Base-by-base conservation (phyloP, 257 asterid genomes). In the Jacaranda copaia region DNA sequence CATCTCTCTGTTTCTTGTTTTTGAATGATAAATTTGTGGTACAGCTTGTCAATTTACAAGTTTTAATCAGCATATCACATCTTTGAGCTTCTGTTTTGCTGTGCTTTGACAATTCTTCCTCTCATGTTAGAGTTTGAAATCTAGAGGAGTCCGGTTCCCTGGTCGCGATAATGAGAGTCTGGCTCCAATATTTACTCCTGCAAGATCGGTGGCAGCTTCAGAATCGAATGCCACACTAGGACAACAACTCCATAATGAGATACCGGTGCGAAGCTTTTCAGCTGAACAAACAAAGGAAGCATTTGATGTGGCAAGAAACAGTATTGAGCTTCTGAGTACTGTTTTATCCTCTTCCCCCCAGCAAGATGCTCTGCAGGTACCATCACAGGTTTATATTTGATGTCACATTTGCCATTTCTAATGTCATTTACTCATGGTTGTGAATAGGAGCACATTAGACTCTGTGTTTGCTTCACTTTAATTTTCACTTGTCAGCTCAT, bases 301-400 rank as follows among this genome's bases (percentile, higher is more conserved):
- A 71, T 93, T 96, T 79, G 98, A 93, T 72, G 96, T 93, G 68
- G 99, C 98, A 72, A 87, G 97, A 85, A 96, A 96, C 86, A 96
- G 98, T 75, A 68, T 96, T 14, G 99, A 96, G 89, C 96, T 96
- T 74, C 93, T 96, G 65, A 78, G 89, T 81, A 93, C 99, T 70
- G 97, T 96, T 80, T 78, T 93, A 75, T 87, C 99, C 73, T 96
- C 99, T 88, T 96, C 99, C 15, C 97, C 99, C 4, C 96, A 88
- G 73, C 92, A 93, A 86, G 99, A 96, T 82, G 97, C 92, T 83
- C 91, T 93, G 52, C 83, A 96, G 97, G 99, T 93, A 81, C 57
- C 32, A 38, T 73, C 51, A 53, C 57, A 78, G 14, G 64, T 79
- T 64, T 25, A 9, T 72, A 7, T 73, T 35, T 59, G 56, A 61